Evolutionary conservation across 2,329 filamentous ascomycete species (phyloP).

Genomic region (Cephalotrichum gorgonifer): DNA sequence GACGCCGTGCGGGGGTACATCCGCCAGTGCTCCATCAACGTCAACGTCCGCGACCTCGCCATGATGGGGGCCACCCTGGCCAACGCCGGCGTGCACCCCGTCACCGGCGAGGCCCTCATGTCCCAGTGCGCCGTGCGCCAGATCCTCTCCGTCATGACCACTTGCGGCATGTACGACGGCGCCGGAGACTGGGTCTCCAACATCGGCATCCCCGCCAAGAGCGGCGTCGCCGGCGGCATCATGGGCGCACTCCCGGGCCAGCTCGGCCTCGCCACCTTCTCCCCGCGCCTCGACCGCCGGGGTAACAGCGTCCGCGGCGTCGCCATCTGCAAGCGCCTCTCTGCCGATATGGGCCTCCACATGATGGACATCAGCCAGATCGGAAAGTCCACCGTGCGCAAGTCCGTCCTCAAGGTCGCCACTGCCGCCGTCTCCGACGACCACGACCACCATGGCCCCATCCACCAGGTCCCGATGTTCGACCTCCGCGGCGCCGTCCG

Average conservation of each 20-base stretch:
- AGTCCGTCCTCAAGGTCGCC: conserved; percentile 18
- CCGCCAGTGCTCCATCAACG: conserved; percentile 28
- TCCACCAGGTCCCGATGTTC: conserved; percentile 20
- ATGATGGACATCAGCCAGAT: conserved; percentile 24
- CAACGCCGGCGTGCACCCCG: conserved; percentile 24
- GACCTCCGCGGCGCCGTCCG: conserved; percentile 21
- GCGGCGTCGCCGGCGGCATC: conserved; percentile 21
- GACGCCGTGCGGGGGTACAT: conserved; percentile 27
- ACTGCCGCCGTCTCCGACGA: conserved; percentile 13
- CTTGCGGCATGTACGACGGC: conserved; percentile 30
- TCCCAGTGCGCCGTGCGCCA: conserved; percentile 24
- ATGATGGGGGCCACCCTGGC: conserved; percentile 27
- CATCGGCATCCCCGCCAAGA: conserved; percentile 27
- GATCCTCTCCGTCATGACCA: conserved; percentile 29
- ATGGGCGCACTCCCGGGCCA: conserved; percentile 21
- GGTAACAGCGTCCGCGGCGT: conserved; percentile 22
- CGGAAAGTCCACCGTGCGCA: conserved; percentile 16
- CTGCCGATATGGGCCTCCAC: conserved; percentile 21
- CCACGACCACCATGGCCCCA: conserved; percentile 13
- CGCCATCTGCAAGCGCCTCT: conserved; percentile 19
- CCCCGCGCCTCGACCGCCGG: conserved; percentile 19
- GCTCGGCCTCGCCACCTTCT: conserved; percentile 20
- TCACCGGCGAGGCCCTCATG: conserved; percentile 21
- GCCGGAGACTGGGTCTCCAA: conserved; percentile 26
- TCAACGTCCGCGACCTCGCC: conserved; percentile 27